Conservation (phyloP, 2,329 filamentous ascomycete species). For the Pseudogymnoascus sp. region DNA sequence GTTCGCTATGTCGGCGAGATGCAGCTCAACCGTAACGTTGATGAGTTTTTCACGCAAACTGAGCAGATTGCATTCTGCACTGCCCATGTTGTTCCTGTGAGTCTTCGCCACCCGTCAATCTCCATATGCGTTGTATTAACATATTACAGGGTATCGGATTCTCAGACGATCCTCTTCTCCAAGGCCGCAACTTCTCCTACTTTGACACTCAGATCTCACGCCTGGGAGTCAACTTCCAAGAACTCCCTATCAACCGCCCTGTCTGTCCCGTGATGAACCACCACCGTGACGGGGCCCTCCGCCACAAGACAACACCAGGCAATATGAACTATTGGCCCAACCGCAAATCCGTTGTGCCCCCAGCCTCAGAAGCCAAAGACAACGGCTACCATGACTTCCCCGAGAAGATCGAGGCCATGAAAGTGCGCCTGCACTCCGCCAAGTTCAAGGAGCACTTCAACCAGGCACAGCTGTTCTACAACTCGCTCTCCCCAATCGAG, state of each 20-base stretch:
- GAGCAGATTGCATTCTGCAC: constrained; percentile 64
- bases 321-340: constrained; percentile 77
- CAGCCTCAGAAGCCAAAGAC: constrained; percentile 48
- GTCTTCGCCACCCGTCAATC: constrained; percentile 56
- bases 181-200: constrained; percentile 63
- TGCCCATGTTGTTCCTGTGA: constrained; percentile 60
- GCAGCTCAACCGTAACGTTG: constrained; percentile 54
- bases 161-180: constrained; percentile 61
- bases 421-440: constrained; percentile 56
- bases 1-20: constrained; percentile 53
- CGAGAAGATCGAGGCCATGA: constrained; percentile 59
- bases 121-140: constrained; percentile 34
- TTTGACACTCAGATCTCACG: constrained; percentile 55
- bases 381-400: constrained; percentile 64
- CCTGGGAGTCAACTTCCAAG: constrained; percentile 50
- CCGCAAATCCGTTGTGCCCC: constrained; percentile 54
- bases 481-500: constrained; percentile 62
- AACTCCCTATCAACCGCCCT: constrained; percentile 50
- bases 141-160: constrained; percentile 49
- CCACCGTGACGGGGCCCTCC: constrained; percentile 65
- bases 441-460: constrained; percentile 74
- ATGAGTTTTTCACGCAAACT: constrained; percentile 57
- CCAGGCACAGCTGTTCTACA: constrained; percentile 77
- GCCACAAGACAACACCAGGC: constrained; percentile 66
- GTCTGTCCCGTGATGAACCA: constrained; percentile 68